Percentiles rank a stretch among this genome's conserved stretches.
Conservation (phyloP, 345 rosid species). For the Heritiera littoralis region DNA sequence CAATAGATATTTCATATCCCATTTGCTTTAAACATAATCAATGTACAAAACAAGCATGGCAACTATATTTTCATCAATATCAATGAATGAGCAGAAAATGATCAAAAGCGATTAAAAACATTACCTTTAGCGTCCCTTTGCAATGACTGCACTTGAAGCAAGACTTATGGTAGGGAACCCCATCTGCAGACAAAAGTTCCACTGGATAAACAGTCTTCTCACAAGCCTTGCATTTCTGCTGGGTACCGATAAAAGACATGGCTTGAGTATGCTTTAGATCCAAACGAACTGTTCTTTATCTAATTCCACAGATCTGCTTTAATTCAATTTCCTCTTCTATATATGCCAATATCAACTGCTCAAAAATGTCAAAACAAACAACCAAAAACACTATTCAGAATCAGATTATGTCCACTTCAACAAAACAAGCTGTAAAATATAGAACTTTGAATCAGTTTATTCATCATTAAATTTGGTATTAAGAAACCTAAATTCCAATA, state of each 20-base stretch:
- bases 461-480: background rate
- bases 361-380: background rate
- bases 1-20: background rate
- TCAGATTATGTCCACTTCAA: background rate
- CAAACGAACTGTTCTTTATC: conserved; percentile 23
- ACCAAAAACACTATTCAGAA: background rate
- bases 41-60: no score
- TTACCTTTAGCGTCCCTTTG: conserved; percentile 86
- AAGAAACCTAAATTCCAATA: background rate
- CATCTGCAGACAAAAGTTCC: conserved; percentile 91
- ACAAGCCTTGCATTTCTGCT: conserved; percentile 93
- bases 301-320: conserved; percentile 9
- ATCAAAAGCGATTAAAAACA: background rate
- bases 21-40: no score
- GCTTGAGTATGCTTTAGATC: conserved; percentile 29
- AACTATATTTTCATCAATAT: background rate
- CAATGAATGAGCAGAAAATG: background rate
- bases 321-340: background rate
- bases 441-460: background rate
- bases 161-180: conserved; percentile 81
- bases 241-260: conserved; percentile 96
- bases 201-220: conserved; percentile 97
- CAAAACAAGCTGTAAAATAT: background rate
- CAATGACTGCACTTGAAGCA: conserved; percentile 98
- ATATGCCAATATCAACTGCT: conserved; percentile 4